phyloP scores from a whole-genome alignment of 129 eudicot genomes.

The Escallonia rubra region DNA sequence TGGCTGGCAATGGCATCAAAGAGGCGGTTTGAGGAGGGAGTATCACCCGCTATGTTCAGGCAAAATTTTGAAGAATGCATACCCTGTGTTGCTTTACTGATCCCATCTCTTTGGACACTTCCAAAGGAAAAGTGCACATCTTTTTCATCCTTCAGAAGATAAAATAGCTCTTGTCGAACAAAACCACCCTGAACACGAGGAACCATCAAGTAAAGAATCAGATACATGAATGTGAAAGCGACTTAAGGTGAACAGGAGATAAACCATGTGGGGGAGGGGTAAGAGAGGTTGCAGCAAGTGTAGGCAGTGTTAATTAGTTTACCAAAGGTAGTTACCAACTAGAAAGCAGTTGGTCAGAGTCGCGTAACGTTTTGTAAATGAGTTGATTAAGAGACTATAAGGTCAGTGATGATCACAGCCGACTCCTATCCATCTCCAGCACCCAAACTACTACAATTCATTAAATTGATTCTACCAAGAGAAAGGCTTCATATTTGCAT shows the following conservation, averaged over 20 bases:
- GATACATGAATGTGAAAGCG: not conserved
- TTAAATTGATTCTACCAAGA: too few species aligned
- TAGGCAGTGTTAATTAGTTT: not conserved
- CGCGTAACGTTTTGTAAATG: not conserved
- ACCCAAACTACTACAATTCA: too few species aligned
- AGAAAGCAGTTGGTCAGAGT: too few species aligned
- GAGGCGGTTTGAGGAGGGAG: constrained; percentile 90
- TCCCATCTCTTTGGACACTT: constrained; percentile 58
- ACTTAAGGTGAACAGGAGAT: not conserved
- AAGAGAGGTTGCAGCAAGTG: not conserved
- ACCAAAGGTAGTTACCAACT: too few species aligned
- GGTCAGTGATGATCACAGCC: not conserved
- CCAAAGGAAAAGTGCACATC: constrained; percentile 88
- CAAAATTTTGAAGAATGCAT: constrained; percentile 88
- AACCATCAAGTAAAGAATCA: not conserved
- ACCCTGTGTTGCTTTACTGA: constrained; percentile 56
- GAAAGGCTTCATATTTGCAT: too few species aligned
- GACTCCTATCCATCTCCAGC: too few species aligned
- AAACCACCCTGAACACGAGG: constrained; percentile 53
- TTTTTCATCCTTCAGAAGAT: constrained; percentile 65
- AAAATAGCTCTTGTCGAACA: constrained; percentile 70
- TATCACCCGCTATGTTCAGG: constrained; percentile 93
- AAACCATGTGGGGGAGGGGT: too few species aligned
- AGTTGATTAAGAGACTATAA: not conserved
- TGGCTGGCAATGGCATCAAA: constrained; percentile 93